Evolutionary conservation across 1,284 basidiomycete species (phyloP), one percentile per base, ranked within the genome.

Genomic region (Sparassis latifolia): DNA sequence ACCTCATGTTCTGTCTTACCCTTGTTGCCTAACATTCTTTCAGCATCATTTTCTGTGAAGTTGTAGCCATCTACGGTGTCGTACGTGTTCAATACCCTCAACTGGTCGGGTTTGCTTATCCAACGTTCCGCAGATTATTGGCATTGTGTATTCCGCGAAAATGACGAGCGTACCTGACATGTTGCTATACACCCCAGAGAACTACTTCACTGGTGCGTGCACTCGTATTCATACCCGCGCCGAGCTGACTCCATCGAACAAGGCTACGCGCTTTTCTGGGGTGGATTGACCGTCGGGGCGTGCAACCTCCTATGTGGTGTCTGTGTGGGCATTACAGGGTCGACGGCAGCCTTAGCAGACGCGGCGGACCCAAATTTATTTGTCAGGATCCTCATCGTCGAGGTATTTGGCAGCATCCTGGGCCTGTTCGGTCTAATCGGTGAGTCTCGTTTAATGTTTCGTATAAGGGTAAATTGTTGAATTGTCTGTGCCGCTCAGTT

Each of bases 11-110:
- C 20, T 20, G 20, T 20, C 20, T 20, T 20, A 20, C 20, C 20
- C 20, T 20, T 20, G 20, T 20, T 20, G 20, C 20, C 20, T 20
- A 20, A 27, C 20, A 30, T 45, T 47, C 5, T 7, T 43, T 9
- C 61, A 96, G 93, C 57, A 95, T 99, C 74, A 98, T 99, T 66
- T 98, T 99, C 76, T 98, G 96, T 68, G 96, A 99, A 76, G 96
- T 97, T 59, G 92, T 97, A 28, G 94, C 93, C 54, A 97, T 97
- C 64, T 97, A 96, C 69, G 95, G 89, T 51, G 90, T 93, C 47
- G 92, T 95, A 69, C 55, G 20, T 20, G 87, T 12, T 79, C 33
- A 30, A 37, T 47, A 20, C 20, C 35, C 37, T 33, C 38, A 47
- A 39, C 20, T 42, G 39, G 41, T 45, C 38, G 10, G 30, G 28